Percentiles rank a stretch among this genome's conserved stretches.
Conservation (phyloP, 179 eudicot species). For the Silene coronaria region DNA sequence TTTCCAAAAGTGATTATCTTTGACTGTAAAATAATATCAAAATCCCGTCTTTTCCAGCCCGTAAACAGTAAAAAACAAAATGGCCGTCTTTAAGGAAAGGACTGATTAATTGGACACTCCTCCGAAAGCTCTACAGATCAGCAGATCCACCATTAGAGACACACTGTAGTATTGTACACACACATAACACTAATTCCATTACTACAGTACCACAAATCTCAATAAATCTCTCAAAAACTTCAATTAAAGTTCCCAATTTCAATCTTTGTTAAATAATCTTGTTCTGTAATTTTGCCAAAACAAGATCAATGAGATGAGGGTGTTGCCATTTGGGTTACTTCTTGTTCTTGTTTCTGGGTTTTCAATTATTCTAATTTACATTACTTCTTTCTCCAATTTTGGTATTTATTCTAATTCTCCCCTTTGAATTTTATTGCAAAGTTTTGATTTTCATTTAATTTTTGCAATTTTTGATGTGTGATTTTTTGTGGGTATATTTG, state of each 20-base stretch:
- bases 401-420: conserved; percentile 26
- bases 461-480: background rate
- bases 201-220: too few species aligned
- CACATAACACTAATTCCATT: too few species aligned
- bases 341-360: conserved; percentile 66
- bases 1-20: too few species aligned
- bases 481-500: conserved; percentile 13
- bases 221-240: too few species aligned
- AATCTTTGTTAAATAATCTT: background rate
- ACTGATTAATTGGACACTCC: background rate
- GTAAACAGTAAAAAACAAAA: too few species aligned
- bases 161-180: background rate
- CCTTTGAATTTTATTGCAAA: background rate
- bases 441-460: background rate
- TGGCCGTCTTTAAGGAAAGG: too few species aligned
- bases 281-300: too few species aligned
- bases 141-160: background rate
- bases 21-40: too few species aligned
- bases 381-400: conserved; percentile 45
- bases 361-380: conserved; percentile 59
- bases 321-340: conserved; percentile 58
- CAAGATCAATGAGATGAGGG: conserved; percentile 47
- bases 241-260: background rate
- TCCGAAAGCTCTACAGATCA: background rate
- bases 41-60: too few species aligned